Base-by-base conservation (phyloP, 257 asterid species). In the Thymus quinquecostatus region DNA sequence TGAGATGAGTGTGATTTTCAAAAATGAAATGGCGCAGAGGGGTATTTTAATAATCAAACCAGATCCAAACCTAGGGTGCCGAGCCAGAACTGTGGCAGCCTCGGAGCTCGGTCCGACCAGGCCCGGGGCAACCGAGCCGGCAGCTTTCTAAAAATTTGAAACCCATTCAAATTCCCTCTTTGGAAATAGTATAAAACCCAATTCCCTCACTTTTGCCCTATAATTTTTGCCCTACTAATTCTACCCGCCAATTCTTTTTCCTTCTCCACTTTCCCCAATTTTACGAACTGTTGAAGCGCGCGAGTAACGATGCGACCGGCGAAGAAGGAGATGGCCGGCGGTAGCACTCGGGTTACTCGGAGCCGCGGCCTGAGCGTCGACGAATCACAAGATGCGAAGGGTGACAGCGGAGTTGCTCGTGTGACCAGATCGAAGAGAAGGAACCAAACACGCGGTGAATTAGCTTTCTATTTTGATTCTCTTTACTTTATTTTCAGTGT, bases 381-480 rank as follows among this genome's bases (percentile, higher is more conserved):
- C 28, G 78, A 67, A 47, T 66, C 60, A 29, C 76, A 63, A 54
- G 79, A 54, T 72, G 2, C 76, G n/a, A 8, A 72, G 10, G 70
- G 62, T 14, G 48, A n/a, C 47, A 53, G 75, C 60, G 64, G n/a
- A 41, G 73, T 28, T 49, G 82, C 21, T 21, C 21, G 21, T 21
- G 21, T 21, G 21, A 21, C 21, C 21, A 84, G 87, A 3, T 82
- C 87, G 5, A 82, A 85, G 54, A 82, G 82, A 70, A 82, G 78
- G 83, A 76, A 47, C 58, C 81, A 87, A 75, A 76, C 82, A 11
- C 30, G 73, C 44, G 86, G 90, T 85, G 78, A 78, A 34, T 64
- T 69, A 8, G 0, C 2, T 10, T 27, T 28, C 5, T 13, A 34
- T 60, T 58, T 60, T 11, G 9, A 1, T 43, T 33, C 41, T 27